These are phyloP conservation scores for Metroxylon sagu DNA, from an alignment of 176 grass and related monocot genomes.

Conservation along the genomic window DNA sequence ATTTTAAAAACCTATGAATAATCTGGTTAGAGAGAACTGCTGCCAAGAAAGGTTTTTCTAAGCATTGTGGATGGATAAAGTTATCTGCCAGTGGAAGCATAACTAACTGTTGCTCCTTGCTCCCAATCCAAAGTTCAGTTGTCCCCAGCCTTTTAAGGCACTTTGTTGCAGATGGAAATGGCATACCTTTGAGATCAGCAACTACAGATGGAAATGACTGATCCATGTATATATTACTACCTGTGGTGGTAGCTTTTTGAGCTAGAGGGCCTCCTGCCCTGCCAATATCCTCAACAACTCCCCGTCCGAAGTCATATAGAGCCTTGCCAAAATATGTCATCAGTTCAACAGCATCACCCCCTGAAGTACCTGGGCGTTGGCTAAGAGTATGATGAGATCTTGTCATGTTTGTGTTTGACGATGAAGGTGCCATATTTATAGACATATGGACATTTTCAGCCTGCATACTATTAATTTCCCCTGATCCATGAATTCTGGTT, in stretches of 20 bases:
- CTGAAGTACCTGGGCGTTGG: conserved; percentile 44
- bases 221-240: conserved; percentile 25
- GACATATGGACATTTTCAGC: conserved; percentile 24
- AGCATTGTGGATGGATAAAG: conserved; percentile 84
- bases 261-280: conserved; percentile 38
- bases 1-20: conserved; percentile 67
- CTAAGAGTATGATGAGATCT: conserved; percentile 25
- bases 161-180: conserved; percentile 77
- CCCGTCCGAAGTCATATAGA: conserved; percentile 85
- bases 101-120: conserved; percentile 71
- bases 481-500: conserved; percentile 29
- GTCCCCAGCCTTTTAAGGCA: conserved; percentile 60
- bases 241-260: conserved; percentile 42
- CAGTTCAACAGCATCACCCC: conserved; percentile 89
- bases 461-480: conserved; percentile 25
- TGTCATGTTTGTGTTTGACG: conserved; percentile 31
- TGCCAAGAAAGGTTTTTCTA: conserved; percentile 63
- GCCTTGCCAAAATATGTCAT: conserved; percentile 95
- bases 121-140: conserved; percentile 86
- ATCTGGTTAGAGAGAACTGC: conserved; percentile 60
- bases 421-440: conserved; percentile 6
- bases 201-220: conserved; percentile 51
- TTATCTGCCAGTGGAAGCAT: conserved; percentile 63
- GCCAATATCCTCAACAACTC: conserved; percentile 91
- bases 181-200: conserved; percentile 65